These are phyloP conservation scores for Phalaenopsis aphrodite DNA, from an alignment of 106 monocot species.

Conservation along the genomic window DNA sequence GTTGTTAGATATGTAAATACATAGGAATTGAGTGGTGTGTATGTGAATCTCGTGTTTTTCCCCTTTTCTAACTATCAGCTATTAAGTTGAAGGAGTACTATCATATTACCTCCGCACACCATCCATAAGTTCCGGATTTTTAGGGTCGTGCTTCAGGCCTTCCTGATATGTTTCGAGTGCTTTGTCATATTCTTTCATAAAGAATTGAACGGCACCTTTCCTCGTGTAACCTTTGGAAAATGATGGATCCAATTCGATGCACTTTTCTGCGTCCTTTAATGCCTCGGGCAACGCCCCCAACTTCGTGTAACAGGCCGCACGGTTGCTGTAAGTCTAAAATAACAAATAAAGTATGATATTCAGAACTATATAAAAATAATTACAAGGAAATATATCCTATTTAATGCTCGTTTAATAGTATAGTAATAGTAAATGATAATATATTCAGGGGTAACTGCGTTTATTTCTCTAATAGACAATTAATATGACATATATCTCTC, in stretches of 20 bases:
- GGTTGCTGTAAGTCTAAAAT: conserved; percentile 78
- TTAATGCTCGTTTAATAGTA: no score
- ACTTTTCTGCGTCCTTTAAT: conserved; percentile 92
- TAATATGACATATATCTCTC: no score
- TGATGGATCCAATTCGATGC: conserved; percentile 90
- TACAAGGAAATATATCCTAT: no score
- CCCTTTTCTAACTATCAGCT: not conserved
- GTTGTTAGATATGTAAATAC: no score
- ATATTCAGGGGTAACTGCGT: no score
- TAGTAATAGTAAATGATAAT: no score
- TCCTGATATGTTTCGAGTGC: conserved; percentile 90
- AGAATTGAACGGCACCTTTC: conserved; percentile 87
- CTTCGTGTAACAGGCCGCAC: conserved; percentile 97
- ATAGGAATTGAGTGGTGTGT: no score
- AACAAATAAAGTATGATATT: not conserved
- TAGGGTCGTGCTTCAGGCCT: conserved; percentile 76
- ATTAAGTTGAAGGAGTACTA: not conserved
- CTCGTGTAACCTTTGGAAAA: conserved; percentile 89
- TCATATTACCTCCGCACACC: conserved; percentile 57
- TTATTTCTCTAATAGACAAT: no score
- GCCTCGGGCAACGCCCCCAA: conserved; percentile 88
- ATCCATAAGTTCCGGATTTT: conserved; percentile 79
- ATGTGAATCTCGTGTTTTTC: not conserved
- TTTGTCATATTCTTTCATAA: conserved; percentile 98
- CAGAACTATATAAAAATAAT: no score